phyloP scores from a whole-genome alignment of 306 rosid species.

The Ceratonia siliqua region DNA sequence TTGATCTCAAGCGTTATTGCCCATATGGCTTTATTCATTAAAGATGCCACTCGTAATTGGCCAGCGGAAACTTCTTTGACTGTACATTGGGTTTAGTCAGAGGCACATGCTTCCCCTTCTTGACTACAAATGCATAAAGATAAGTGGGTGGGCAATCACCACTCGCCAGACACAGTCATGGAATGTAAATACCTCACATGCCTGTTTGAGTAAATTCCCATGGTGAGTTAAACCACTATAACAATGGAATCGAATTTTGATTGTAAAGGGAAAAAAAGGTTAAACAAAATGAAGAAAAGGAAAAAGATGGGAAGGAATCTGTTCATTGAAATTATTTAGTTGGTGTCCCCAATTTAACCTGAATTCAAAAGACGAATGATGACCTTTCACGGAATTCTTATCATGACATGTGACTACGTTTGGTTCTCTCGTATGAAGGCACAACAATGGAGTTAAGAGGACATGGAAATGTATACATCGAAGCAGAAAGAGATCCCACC shows the following conservation, averaged over 20 bases:
- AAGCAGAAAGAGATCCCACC: slow-evolving; percentile 8
- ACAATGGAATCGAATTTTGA: slow-evolving; percentile 22
- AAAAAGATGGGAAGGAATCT: slow-evolving; percentile 29
- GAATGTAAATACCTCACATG: slow-evolving; percentile 25
- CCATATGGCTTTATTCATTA: slow-evolving; percentile 27
- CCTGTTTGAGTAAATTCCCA: slow-evolving; percentile 23
- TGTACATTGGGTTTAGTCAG: slow-evolving; percentile 30
- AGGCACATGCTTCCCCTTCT: slow-evolving; percentile 30
- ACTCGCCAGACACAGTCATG: slow-evolving; percentile 1
- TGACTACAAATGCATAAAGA: slow-evolving; percentile 30
- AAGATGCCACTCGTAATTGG: background rate
- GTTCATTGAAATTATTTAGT: slow-evolving; percentile 35
- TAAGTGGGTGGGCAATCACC: slow-evolving; percentile 36
- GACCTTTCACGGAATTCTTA: slow-evolving; percentile 33
- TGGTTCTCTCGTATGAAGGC: slow-evolving; percentile 26
- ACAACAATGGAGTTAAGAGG: slow-evolving; percentile 28
- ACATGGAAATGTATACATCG: slow-evolving; percentile 16
- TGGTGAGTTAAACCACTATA: slow-evolving; percentile 28
- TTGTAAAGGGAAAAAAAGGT: slow-evolving; percentile 10
- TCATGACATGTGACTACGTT: slow-evolving; percentile 50
- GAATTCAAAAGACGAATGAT: slow-evolving; percentile 40
- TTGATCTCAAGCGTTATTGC: slow-evolving; percentile 1
- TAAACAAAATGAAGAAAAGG: slow-evolving; percentile 23
- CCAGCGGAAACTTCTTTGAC: background rate
- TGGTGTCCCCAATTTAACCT: slow-evolving; percentile 34